Conservation (phyloP, 2,329 filamentous ascomycete genomes). For the Ceratocystis harringtonii region DNA sequence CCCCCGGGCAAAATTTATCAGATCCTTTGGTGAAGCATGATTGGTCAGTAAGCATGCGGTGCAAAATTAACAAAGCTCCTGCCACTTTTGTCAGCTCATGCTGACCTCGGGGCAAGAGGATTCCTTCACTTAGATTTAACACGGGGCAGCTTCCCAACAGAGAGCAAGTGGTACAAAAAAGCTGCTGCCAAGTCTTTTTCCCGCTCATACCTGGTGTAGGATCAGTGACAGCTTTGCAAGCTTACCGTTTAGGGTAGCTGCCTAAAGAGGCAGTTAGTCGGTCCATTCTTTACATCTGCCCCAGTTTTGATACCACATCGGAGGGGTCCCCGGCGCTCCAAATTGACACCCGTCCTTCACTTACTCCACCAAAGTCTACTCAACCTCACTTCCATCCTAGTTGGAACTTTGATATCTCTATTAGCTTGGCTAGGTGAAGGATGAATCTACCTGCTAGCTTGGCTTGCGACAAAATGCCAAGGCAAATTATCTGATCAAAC, state of each 20-base stretch:
- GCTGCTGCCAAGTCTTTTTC: background rate
- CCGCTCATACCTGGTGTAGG: background rate
- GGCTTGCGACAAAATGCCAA: background rate
- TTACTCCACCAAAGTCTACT: background rate
- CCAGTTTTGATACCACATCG: background rate
- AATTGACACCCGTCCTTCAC: background rate
- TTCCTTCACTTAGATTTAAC: background rate
- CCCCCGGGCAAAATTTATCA: background rate
- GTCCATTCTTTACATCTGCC: background rate
- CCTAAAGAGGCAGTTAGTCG: background rate
- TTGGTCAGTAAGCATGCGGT: background rate
- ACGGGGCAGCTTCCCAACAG: background rate
- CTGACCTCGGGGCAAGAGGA: background rate
- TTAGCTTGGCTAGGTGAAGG: background rate
- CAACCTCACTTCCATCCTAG: too few relatives aligned
- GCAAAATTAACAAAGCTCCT: background rate
- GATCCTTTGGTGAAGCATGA: background rate
- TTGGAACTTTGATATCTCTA: background rate
- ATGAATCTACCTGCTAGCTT: background rate
- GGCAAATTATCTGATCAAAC: slow-evolving; percentile 9
- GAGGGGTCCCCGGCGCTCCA: background rate
- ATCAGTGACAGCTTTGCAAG: background rate
- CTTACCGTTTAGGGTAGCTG: background rate
- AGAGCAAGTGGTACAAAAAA: background rate
- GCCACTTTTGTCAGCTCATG: background rate